A percentile compares a stretch with the other conserved stretches of the same genome.
These are phyloP conservation scores for Angomonas deanei DNA, from an alignment of 208 protist species.

Conservation along the genomic window DNA sequence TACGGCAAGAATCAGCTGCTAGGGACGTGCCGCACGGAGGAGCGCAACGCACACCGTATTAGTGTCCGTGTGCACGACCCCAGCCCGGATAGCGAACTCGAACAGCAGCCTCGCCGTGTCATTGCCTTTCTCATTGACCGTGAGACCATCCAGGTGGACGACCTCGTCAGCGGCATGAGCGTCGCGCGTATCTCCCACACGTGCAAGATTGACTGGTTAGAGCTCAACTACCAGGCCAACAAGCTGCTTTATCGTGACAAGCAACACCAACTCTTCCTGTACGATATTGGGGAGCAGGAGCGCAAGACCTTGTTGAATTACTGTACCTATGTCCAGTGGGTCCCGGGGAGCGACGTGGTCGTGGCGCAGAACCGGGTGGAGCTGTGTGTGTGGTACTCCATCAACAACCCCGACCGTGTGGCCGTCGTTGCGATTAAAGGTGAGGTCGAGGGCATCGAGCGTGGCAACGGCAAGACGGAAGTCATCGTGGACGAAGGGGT, in stretches of 20 bases:
- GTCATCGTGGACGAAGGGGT: constrained; percentile 97
- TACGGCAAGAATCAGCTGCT: constrained; percentile 95
- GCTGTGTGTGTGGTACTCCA: constrained; percentile 97
- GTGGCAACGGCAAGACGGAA: constrained; percentile 91
- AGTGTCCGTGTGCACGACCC: constrained; percentile 82
- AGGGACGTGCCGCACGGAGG: constrained; percentile 94
- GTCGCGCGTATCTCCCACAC: constrained; percentile 91
- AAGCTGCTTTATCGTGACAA: constrained; percentile 97
- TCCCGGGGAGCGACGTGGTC: constrained; percentile 96
- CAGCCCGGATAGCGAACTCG: constrained; percentile 1
- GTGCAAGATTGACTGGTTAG: constrained; percentile 95
- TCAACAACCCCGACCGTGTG: constrained; percentile 92
- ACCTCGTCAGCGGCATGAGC: constrained; percentile 81
- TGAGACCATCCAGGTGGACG: constrained; percentile 93
- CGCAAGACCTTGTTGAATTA: constrained; percentile 92
- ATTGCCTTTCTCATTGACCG: constrained; percentile 96
- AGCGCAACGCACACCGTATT: constrained; percentile 94
- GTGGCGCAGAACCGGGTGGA: constrained; percentile 96
- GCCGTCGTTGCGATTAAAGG: constrained; percentile 95
- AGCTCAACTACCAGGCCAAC: constrained; percentile 90
- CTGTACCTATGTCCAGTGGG: constrained; percentile 97
- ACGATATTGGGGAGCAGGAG: constrained; percentile 87
- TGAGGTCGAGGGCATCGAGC: constrained; percentile 96
- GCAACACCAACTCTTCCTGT: constrained; percentile 92
- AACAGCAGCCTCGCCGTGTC: constrained; percentile 58